Percentiles rank a stretch among this genome's conserved stretches.
Conservation (phyloP, 129 eudicot species). For the Helianthus annuus region HanXRQr2.0-SUNRISE NC_035448.2:194910569-194911068, state of each 20-base stretch:
- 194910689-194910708: too few species aligned
- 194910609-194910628: too few species aligned
- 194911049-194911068: too few species aligned
- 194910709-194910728: too few species aligned
- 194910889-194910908: background rate
- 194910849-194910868: background rate
- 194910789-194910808: conserved; percentile 77
- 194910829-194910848: conserved; percentile 34
- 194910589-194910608: too few species aligned
- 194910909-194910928: conserved; percentile 11
- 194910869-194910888: too few species aligned
- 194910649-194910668: too few species aligned
- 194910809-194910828: conserved; percentile 98
- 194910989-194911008: conserved; percentile 99
- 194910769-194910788: conserved; percentile 73
- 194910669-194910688: too few species aligned
- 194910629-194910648: too few species aligned
- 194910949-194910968: conserved; percentile 78
- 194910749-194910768: conserved; percentile 7
- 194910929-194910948: conserved; percentile 65
- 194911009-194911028: conserved; percentile 70
- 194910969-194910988: conserved; percentile 78
- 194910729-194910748: background rate
- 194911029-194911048: background rate
- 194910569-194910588: too few species aligned